Evolutionary conservation across 768 basidiomycete species (phyloP), one percentile per base, ranked within the genome.

Genomic region (Xerocomellus dryophilus): DNA sequence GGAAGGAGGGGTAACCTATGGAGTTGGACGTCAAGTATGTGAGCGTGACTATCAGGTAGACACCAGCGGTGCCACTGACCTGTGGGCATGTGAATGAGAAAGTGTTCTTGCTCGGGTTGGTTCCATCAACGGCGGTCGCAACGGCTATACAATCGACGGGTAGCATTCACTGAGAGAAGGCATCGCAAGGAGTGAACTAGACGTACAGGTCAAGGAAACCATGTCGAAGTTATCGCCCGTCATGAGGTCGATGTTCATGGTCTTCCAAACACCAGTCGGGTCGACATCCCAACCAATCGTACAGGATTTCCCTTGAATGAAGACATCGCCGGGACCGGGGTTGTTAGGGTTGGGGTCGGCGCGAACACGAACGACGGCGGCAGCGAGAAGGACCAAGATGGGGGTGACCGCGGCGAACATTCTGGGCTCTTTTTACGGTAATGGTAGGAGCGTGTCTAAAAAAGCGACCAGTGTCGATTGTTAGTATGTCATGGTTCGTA

Each of bases 201-300:
- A 74, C 84, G 54, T 58, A 90, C 88, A 82, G 12, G 83, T 81
- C 52, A 92, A 58, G 60, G 76, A 79, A 38, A 82, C 64, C 89
- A 92, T 92, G 36, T 77, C 57, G 47, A 78, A 70, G 72, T 93
- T 92, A 64, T 78, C 66, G 5, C 90, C 91, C 1, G 86, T 84
- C 89, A 90, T 92, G 67, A 93, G 80, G 66, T 90, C 75, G 52
- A 93, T 88, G 57, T 76, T 71, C 83, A 87, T 90, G 55, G 73
- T 67, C 65, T 79, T 83, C 91, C 91, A 93, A 15, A 56, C 59
- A 20, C 83, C 82, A 14, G 79, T 77, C 6, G 70, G 52, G 63
- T 90, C 89, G 7, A 73, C 76, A 1, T 63, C 63, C 90, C 91
- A 93, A 11, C 66, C 61, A 40, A 86, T 74, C 27, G 66, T 59